Evolutionary conservation across 805 yeast genomes (phyloP).

Genomic region (Scheffersomyces coipomensis): DNA sequence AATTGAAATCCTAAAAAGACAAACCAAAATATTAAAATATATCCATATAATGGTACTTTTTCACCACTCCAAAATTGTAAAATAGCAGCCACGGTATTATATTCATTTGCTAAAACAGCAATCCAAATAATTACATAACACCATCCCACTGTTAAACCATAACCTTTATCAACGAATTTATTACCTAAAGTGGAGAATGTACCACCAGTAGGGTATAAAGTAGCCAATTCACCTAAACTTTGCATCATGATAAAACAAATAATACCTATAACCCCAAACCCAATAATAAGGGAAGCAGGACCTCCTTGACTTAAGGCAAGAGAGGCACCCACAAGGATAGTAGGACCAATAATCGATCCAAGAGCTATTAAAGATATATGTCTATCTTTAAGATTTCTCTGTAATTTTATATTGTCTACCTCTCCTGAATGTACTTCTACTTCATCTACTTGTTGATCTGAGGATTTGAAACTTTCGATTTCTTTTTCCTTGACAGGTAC

Average conservation of each 20-base stretch:
- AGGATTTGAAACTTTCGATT: neutral
- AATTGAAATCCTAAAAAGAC: constrained; percentile 49
- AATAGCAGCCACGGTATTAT: constrained; percentile 51
- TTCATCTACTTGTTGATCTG: no score
- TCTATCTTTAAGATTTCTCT: constrained; percentile 48
- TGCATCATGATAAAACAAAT: constrained; percentile 44
- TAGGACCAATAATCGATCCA: constrained; percentile 64
- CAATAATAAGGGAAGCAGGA: constrained; percentile 52
- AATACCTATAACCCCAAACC: constrained; percentile 53
- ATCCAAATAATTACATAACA: constrained; percentile 56
- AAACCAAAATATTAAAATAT: constrained; percentile 52
- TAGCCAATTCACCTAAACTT: constrained; percentile 55
- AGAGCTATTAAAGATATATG: constrained; percentile 51
- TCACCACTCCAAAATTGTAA: constrained; percentile 47
- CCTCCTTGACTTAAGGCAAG: constrained; percentile 43
- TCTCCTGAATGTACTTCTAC: no score
- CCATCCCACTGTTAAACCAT: constrained; percentile 57
- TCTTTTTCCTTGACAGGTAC: neutral
- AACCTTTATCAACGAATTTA: constrained; percentile 51
- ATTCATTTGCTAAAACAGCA: constrained; percentile 54
- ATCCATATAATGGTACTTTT: constrained; percentile 53
- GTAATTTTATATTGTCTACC: neutral
- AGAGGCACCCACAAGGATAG: constrained; percentile 54
- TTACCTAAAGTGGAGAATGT: constrained; percentile 54
- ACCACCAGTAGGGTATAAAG: constrained; percentile 49